Percentiles rank a stretch among this genome's conserved stretches.
Evolutionary conservation across 306 rosid species (phyloP).

Genomic region (Cucurbita ficifolia): DNA sequence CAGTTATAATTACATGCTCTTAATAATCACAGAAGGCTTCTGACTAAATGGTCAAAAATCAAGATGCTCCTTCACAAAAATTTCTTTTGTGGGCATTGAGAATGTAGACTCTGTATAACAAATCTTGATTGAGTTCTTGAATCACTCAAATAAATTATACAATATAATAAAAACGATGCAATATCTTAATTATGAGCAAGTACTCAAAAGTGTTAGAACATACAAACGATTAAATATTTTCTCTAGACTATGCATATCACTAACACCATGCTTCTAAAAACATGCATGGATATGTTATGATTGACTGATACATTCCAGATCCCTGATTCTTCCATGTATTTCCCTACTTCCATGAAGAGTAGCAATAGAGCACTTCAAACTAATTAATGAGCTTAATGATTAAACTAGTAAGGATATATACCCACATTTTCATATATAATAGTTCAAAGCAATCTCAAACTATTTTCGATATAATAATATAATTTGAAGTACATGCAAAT

Average conservation of each 20-base stretch:
- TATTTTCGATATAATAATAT: background rate
- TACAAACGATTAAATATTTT: background rate
- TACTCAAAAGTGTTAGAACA: background rate
- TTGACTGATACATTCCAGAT: background rate
- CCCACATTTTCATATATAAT: background rate
- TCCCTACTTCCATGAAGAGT: background rate
- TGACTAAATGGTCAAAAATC: background rate
- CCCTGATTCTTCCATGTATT: background rate
- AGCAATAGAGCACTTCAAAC: background rate
- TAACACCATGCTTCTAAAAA: background rate
- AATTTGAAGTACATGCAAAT: background rate
- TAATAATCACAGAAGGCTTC: background rate
- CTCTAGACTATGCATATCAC: background rate
- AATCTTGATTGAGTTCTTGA: background rate
- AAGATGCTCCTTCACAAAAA: background rate
- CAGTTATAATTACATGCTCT: background rate
- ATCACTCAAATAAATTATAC: background rate
- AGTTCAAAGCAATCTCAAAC: background rate
- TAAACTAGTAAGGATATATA: background rate
- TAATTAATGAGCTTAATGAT: background rate
- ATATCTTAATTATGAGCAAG: background rate
- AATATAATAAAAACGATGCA: background rate
- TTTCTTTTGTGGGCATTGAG: background rate
- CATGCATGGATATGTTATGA: background rate
- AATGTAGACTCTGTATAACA: background rate